Base-by-base conservation (phyloP, 306 rosid species). In the Boehmeria nivea region DNA sequence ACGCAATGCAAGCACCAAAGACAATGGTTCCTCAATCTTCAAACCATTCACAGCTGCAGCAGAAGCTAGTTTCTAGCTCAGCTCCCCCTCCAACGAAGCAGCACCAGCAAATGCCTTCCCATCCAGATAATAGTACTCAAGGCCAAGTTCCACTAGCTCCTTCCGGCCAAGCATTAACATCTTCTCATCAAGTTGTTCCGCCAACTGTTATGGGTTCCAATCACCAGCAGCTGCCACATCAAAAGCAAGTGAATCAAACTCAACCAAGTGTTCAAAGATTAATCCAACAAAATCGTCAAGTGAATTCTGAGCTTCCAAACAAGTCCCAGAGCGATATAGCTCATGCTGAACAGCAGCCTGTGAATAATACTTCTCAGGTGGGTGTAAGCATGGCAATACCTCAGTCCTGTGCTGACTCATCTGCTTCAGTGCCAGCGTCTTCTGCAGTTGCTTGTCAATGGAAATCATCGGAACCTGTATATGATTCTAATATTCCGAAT, bases 11-110 rank as follows among this genome's bases (percentile, higher is more conserved):
- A 73, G 64, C 77, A 19, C 61, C 99, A 8, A 93, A 93, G 76
- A 66, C 89, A 11, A 54, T 65, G 70, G 79, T 72, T 66, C 74
- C 83, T 44, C 93, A 74, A 55, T 66, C 94, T 48, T 52, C 96
- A 58, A 93, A 51, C 60, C 82, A 65, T 73, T 75, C 89, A 54
- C 96, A 80, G 77, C 46, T 75, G 76, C 94, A 74, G 73, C 84
- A 69, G 72, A 91, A 81, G 75, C 67, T 75, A 59, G 77, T 58
- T 71, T 50, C 84, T 57, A 80, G 74, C 54, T 65, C 96, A 37
- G 68, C 75, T 22, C 66, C 80, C 44, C 25, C 83, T 72, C 56
- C 83, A 6, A 72, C 78, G 4, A 87, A 84, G 82, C 93, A 83
- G 73, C 75, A 59, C 53, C 85, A 77, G 70, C 81, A 78, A 28